Conservation (phyloP, 2,329 filamentous ascomycete genomes). For the Xylaria sp. region DNA sequence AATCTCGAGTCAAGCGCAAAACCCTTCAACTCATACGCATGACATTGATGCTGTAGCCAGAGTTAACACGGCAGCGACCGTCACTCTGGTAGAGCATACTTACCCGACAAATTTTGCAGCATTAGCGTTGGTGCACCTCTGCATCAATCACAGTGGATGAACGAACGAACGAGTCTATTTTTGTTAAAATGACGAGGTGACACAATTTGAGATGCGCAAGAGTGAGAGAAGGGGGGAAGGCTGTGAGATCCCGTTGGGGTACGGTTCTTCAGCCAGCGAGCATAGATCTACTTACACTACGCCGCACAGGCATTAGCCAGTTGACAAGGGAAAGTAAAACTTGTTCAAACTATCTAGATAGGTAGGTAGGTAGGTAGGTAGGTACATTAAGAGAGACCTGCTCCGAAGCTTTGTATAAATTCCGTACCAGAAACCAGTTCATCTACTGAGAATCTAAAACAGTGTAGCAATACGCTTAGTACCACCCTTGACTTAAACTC, state of each 20-base stretch:
- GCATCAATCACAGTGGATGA: not conserved
- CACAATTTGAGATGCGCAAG: not conserved
- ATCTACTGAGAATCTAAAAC: no score
- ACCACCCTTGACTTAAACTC: no score
- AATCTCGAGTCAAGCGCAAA: not conserved
- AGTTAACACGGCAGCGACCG: not conserved
- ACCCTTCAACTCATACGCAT: not conserved
- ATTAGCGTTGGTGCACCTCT: not conserved
- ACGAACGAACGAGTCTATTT: no score
- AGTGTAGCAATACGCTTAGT: not conserved
- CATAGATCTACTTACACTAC: not conserved
- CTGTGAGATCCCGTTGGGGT: not conserved
- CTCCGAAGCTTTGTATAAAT: no score
- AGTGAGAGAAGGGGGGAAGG: not conserved
- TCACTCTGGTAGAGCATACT: not conserved
- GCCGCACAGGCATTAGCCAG: not conserved
- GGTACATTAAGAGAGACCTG: conserved; percentile 1
- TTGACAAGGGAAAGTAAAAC: not conserved
- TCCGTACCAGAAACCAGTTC: not conserved
- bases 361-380: no score
- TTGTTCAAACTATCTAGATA: not conserved
- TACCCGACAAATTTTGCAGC: not conserved
- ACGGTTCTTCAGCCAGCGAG: not conserved
- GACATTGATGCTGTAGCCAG: not conserved
- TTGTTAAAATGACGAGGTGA: not conserved